Evolutionary conservation across 495 filamentous ascomycete genomes (phyloP).

Genomic region (Elasticomyces elasticus): DNA sequence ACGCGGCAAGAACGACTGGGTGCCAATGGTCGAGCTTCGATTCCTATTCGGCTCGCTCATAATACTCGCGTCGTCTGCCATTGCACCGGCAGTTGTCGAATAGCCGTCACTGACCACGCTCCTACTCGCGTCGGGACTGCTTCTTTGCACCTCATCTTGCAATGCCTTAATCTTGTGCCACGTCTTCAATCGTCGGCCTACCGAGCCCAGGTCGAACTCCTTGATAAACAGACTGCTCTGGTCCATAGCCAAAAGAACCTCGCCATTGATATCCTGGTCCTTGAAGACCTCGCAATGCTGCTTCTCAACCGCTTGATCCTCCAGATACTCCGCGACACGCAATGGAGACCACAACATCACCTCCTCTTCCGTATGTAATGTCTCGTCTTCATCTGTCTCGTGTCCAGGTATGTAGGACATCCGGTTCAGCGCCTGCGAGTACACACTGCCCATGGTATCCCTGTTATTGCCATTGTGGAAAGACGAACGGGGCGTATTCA

Average conservation of each 20-base stretch:
- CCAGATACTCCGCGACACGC: slow-evolving; percentile 77
- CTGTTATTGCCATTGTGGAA: slow-evolving; percentile 41
- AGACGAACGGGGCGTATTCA: slow-evolving; percentile 64
- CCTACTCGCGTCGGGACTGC: slow-evolving; percentile 33
- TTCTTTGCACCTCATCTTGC: slow-evolving; percentile 66
- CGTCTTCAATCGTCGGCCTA: slow-evolving; percentile 78
- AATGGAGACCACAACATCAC: slow-evolving; percentile 55
- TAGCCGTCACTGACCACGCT: slow-evolving; percentile 24
- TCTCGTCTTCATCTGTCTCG: slow-evolving; percentile 38
- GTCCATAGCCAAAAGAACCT: slow-evolving; percentile 88
- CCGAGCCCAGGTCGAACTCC: slow-evolving; percentile 86
- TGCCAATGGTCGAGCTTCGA: slow-evolving; percentile 35
- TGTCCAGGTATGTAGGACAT: slow-evolving; percentile 84
- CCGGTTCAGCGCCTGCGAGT: slow-evolving; percentile 67
- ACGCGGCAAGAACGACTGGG: slow-evolving; percentile 44
- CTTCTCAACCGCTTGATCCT: slow-evolving; percentile 66
- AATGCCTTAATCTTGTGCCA: slow-evolving; percentile 88
- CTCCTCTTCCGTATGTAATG: slow-evolving; percentile 34
- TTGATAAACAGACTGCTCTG: slow-evolving; percentile 88
- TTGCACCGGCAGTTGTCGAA: slow-evolving; percentile 5
- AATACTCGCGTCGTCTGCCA: slow-evolving; percentile 12
- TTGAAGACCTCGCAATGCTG: slow-evolving; percentile 86
- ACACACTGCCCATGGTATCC: slow-evolving; percentile 72
- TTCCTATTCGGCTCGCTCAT: slow-evolving; percentile 22
- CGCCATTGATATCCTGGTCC: slow-evolving; percentile 92